A percentile compares a stretch with the other conserved stretches of the same genome.
phyloP scores from a whole-genome alignment of 2,329 filamentous ascomycete species.

The Didymosphaeria variabile region DNA sequence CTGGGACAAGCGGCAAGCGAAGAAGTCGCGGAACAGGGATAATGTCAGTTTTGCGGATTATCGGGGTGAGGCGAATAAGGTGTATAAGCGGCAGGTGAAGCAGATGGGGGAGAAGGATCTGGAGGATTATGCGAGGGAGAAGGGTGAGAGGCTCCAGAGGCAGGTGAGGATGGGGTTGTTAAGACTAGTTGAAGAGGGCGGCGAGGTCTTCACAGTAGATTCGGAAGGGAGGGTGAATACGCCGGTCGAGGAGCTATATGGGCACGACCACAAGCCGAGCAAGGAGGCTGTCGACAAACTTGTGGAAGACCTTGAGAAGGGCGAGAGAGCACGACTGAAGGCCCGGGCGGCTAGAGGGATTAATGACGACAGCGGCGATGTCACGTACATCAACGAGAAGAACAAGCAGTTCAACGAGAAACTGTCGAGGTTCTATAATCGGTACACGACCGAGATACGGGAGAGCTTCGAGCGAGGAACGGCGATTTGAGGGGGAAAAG shows the following conservation, averaged over 20 bases:
- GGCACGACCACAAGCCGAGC: slow-evolving; percentile 85
- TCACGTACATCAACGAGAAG: slow-evolving; percentile 99
- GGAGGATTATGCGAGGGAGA: slow-evolving; percentile 86
- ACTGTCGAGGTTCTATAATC: slow-evolving; percentile 94
- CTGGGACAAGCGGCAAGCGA: slow-evolving; percentile 91
- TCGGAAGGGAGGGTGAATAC: slow-evolving; percentile 91
- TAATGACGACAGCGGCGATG: slow-evolving; percentile 80
- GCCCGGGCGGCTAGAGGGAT: slow-evolving; percentile 82
- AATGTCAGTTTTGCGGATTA: slow-evolving; percentile 93
- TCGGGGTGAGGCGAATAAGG: slow-evolving; percentile 84
- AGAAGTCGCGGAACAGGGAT: slow-evolving; percentile 82
- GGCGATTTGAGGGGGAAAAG: slow-evolving; percentile 71
- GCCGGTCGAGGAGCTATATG: slow-evolving; percentile 81
- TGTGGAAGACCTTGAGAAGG: slow-evolving; percentile 85
- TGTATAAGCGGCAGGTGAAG: slow-evolving; percentile 90
- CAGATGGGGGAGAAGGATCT: slow-evolving; percentile 76
- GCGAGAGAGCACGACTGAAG: slow-evolving; percentile 85
- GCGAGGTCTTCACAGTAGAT: slow-evolving; percentile 90
- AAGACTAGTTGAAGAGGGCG: slow-evolving; percentile 89
- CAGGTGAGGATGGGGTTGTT: slow-evolving; percentile 85
- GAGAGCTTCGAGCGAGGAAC: slow-evolving; percentile 98
- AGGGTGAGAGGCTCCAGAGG: slow-evolving; percentile 82
- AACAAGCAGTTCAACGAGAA: slow-evolving; percentile 99
- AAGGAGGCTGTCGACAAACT: slow-evolving; percentile 88
- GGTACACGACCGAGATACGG: slow-evolving; percentile 95